phyloP scores from a whole-genome alignment of 176 grass and related monocot species.

The Stipa capillata region DNA sequence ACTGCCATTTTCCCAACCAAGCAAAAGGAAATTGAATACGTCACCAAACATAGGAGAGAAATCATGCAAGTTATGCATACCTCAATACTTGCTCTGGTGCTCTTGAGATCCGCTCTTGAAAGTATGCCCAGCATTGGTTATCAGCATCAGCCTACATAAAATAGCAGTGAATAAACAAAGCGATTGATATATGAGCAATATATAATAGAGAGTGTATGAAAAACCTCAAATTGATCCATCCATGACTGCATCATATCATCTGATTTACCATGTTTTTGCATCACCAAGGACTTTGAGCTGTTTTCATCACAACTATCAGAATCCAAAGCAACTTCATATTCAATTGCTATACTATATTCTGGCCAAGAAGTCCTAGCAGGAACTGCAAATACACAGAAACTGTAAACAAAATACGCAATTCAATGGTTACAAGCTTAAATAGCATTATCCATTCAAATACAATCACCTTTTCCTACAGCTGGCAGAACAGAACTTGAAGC shows the following conservation, averaged over 20 bases:
- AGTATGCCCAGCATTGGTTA: constrained; percentile 85
- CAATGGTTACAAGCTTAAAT: constrained; percentile 13
- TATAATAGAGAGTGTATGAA: background rate
- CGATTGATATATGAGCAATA: background rate
- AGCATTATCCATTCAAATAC: constrained; percentile 1
- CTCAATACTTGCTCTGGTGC: constrained; percentile 82
- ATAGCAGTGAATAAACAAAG: constrained; percentile 16
- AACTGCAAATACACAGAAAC: constrained; percentile 42
- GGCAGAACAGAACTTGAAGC: constrained; percentile 29
- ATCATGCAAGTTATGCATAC: constrained; percentile 24
- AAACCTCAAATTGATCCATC: constrained; percentile 93
- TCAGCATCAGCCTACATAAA: constrained; percentile 69
- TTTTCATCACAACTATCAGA: constrained; percentile 54
- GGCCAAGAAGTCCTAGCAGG: constrained; percentile 50
- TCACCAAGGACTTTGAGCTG: constrained; percentile 49
- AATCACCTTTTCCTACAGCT: constrained; percentile 28
- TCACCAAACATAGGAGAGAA: constrained; percentile 4
- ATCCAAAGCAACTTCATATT: constrained; percentile 62
- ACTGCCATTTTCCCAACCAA: background rate
- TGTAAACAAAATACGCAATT: background rate
- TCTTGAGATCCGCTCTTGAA: constrained; percentile 74
- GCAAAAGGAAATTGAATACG: background rate
- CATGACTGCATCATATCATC: constrained; percentile 56
- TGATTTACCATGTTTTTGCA: constrained; percentile 40
- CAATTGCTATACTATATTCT: constrained; percentile 67